Conservation (phyloP, 2,329 filamentous ascomycete species). For the Xylariaceae sp. region DNA sequence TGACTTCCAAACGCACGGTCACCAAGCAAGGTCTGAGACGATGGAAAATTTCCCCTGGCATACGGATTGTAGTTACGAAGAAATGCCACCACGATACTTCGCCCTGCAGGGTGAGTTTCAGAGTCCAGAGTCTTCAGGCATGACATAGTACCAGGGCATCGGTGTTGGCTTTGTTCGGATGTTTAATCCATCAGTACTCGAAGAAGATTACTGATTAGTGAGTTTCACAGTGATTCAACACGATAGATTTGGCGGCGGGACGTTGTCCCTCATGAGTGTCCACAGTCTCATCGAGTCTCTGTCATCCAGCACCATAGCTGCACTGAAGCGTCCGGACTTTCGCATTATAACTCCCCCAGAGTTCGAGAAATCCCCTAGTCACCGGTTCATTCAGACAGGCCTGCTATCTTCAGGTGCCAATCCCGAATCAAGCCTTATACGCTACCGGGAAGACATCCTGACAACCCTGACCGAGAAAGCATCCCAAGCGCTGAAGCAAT, state of each 20-base stretch:
- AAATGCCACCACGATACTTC: slow-evolving; percentile 27
- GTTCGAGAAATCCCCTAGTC: slow-evolving; percentile 1
- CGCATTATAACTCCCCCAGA: slow-evolving; percentile 3
- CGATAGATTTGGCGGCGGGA: background rate
- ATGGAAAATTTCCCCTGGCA: slow-evolving; percentile 44
- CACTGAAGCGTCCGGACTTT: slow-evolving; percentile 7
- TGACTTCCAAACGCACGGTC: slow-evolving; percentile 29
- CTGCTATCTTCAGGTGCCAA: slow-evolving; percentile 1
- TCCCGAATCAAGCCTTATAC: slow-evolving; percentile 20
- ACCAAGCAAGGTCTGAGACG: slow-evolving; percentile 41
- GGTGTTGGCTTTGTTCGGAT: no score
- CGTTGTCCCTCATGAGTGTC: slow-evolving; percentile 9
- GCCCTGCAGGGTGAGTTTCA: no score
- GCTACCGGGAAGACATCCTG: slow-evolving; percentile 34
- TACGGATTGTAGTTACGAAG: slow-evolving; percentile 44
- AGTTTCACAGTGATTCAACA: no score
- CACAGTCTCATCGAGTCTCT: slow-evolving; percentile 2
- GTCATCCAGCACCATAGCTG: background rate
- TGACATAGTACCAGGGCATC: no score
- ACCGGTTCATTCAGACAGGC: background rate
- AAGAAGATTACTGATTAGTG: no score
- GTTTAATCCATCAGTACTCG: no score
- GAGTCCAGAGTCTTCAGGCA: no score
- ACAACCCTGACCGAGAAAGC: slow-evolving; percentile 26
- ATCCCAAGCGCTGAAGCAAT: slow-evolving; percentile 22